Conservation (phyloP, 2,329 filamentous ascomycete species). For the Dendrostoma leiphaemia region DNA sequence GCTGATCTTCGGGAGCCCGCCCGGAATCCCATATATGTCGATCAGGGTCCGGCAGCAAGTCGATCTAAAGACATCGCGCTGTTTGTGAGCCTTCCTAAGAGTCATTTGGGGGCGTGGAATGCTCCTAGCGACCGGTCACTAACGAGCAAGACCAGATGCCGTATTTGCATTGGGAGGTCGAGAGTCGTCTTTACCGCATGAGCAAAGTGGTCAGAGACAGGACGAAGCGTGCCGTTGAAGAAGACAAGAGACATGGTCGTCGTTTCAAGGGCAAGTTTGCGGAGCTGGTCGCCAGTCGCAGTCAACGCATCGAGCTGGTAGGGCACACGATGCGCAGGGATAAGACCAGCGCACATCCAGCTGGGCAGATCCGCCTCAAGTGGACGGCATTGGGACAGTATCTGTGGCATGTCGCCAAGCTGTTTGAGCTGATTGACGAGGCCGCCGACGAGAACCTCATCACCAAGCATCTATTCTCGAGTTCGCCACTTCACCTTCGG, state of each 20-base stretch:
- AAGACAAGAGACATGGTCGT: neutral
- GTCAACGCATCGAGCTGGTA: too few relatives aligned
- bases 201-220: neutral
- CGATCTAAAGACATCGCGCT: neutral
- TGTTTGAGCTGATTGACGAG: neutral
- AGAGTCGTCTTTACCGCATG: neutral
- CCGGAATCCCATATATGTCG: too few relatives aligned
- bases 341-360: too few relatives aligned
- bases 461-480: slow-evolving; percentile 23
- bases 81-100: neutral
- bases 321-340: too few relatives aligned
- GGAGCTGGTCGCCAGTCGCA: neutral
- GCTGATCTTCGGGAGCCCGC: too few relatives aligned
- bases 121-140: neutral
- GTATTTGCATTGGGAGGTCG: neutral
- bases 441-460: neutral
- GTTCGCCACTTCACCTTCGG: slow-evolving; percentile 29
- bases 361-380: too few relatives aligned
- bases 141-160: neutral
- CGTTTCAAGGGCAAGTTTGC: neutral
- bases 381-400: too few relatives aligned
- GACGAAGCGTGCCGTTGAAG: neutral
- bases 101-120: neutral
- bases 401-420: neutral
- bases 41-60: neutral